phyloP scores from a whole-genome alignment of 495 filamentous ascomycete species.

The Podospora didyma region DNA sequence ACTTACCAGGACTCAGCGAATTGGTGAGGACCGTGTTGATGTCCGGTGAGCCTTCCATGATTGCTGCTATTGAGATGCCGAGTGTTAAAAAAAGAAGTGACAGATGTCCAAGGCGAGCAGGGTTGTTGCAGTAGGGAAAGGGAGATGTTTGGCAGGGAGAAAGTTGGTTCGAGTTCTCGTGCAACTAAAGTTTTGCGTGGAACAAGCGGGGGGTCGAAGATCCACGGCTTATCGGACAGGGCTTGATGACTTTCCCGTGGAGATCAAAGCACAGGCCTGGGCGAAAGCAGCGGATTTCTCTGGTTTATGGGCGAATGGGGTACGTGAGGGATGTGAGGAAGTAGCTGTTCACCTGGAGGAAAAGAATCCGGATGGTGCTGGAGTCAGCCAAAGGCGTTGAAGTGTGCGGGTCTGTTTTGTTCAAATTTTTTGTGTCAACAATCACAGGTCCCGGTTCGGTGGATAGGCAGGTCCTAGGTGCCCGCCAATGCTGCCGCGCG shows the following conservation, averaged over 20 bases:
- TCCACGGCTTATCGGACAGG: slow-evolving; percentile 23
- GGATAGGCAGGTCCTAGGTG: slow-evolving; percentile 4
- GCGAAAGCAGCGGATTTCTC: slow-evolving; percentile 4
- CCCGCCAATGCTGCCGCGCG: slow-evolving; percentile 17
- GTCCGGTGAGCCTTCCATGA: slow-evolving; percentile 48
- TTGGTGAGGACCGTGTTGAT: slow-evolving; percentile 73
- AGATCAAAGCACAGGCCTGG: slow-evolving; percentile 12
- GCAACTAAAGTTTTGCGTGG: slow-evolving; percentile 36
- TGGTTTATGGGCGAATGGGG: not conserved
- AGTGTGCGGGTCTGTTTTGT: slow-evolving; percentile 22
- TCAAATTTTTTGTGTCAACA: slow-evolving; percentile 31
- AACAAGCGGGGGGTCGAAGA: slow-evolving; percentile 28
- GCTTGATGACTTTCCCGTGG: slow-evolving; percentile 7
- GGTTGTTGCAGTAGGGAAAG: slow-evolving; percentile 21
- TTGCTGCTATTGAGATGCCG: slow-evolving; percentile 25
- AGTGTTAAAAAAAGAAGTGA: slow-evolving; percentile 5
- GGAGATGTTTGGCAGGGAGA: slow-evolving; percentile 26
- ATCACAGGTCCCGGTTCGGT: slow-evolving; percentile 22
- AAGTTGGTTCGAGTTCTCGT: slow-evolving; percentile 19
- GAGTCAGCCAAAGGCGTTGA: not conserved
- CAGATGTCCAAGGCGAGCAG: slow-evolving; percentile 14
- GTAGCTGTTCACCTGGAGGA: not conserved
- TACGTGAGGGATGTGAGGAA: not conserved
- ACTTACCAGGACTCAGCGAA: slow-evolving; percentile 83
- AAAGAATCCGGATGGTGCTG: slow-evolving; percentile 2